phyloP scores from a whole-genome alignment of 495 filamentous ascomycete genomes.

The Chaetomium cochliodes region DNA sequence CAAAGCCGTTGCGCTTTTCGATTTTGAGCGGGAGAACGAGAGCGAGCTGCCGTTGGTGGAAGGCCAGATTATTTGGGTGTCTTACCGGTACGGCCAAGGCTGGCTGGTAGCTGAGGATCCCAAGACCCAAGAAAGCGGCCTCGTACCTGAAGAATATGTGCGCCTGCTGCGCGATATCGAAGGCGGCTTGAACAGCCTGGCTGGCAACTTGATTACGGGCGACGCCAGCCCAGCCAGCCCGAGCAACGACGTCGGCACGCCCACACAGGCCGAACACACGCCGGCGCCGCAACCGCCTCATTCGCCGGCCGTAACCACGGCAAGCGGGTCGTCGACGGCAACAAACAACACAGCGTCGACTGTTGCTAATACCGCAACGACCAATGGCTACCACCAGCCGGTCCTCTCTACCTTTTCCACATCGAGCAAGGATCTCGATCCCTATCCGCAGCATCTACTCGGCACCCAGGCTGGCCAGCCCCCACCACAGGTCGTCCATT shows the following conservation, averaged over 20 bases:
- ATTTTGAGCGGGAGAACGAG: slow-evolving; percentile 92
- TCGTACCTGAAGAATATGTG: slow-evolving; percentile 97
- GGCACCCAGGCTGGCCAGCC: slow-evolving; percentile 58
- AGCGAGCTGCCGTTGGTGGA: slow-evolving; percentile 92
- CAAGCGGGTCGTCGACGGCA: slow-evolving; percentile 28
- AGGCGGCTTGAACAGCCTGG: slow-evolving; percentile 57
- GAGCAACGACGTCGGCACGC: slow-evolving; percentile 49
- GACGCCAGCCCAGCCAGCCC: slow-evolving; percentile 42
- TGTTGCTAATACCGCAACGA: slow-evolving; percentile 29
- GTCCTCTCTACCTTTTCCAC: slow-evolving; percentile 73
- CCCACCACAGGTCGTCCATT: slow-evolving; percentile 62
- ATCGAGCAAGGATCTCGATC: slow-evolving; percentile 69
- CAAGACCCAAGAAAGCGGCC: slow-evolving; percentile 75
- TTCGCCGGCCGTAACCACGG: slow-evolving; percentile 44
- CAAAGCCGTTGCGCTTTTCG: slow-evolving; percentile 91
- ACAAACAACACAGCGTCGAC: slow-evolving; percentile 16
- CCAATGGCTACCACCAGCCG: slow-evolving; percentile 62
- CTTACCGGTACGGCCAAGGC: slow-evolving; percentile 90
- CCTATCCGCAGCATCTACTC: slow-evolving; percentile 64
- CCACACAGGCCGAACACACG: slow-evolving; percentile 54
- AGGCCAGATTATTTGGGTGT: slow-evolving; percentile 95
- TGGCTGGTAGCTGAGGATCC: slow-evolving; percentile 98
- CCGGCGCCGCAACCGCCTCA: slow-evolving; percentile 38
- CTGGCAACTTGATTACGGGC: slow-evolving; percentile 41
- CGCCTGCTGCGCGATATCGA: slow-evolving; percentile 89